Percentiles rank a stretch among this genome's conserved stretches.
These are phyloP conservation scores for Podaxis sp. DNA, from an alignment of 768 basidiomycete genomes.

Conservation along the genomic window DNA sequence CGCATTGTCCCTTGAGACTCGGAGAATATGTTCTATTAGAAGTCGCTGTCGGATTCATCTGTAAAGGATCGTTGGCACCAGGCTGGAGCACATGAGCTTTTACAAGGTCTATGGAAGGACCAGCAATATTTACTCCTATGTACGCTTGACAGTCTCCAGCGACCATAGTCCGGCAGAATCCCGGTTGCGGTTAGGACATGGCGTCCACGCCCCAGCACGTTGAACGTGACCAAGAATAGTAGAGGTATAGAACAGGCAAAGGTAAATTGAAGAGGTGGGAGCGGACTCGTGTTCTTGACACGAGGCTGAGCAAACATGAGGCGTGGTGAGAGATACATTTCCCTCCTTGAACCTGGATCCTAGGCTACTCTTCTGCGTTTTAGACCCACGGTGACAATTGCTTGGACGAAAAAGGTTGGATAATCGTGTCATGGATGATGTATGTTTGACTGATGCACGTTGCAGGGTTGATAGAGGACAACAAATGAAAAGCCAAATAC, in stretches of 20 bases:
- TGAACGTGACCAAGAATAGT: neutral
- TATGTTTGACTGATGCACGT: neutral
- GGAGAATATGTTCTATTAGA: neutral
- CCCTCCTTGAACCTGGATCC: neutral
- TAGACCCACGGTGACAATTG: neutral
- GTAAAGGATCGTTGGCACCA: neutral
- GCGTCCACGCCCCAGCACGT: neutral
- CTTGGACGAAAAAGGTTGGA: conserved; percentile 8
- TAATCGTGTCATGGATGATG: conserved; percentile 5
- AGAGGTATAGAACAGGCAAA: neutral
- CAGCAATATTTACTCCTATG: neutral
- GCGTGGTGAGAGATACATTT: neutral
- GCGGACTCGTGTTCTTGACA: conserved; percentile 3
- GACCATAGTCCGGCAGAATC: neutral
- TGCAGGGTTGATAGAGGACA: neutral
- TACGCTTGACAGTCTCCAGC: neutral
- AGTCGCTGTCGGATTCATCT: neutral
- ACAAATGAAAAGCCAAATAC: neutral
- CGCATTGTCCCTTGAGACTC: neutral
- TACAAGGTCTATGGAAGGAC: neutral
- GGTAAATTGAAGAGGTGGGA: neutral
- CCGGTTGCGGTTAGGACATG: neutral
- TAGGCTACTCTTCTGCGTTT: neutral
- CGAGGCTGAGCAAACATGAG: conserved; percentile 10
- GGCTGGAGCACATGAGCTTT: neutral